Evolutionary conservation across 2,329 filamentous ascomycete genomes (phyloP), one percentile per base, ranked within the genome.

Genomic region (Xylaria arbuscula): DNA sequence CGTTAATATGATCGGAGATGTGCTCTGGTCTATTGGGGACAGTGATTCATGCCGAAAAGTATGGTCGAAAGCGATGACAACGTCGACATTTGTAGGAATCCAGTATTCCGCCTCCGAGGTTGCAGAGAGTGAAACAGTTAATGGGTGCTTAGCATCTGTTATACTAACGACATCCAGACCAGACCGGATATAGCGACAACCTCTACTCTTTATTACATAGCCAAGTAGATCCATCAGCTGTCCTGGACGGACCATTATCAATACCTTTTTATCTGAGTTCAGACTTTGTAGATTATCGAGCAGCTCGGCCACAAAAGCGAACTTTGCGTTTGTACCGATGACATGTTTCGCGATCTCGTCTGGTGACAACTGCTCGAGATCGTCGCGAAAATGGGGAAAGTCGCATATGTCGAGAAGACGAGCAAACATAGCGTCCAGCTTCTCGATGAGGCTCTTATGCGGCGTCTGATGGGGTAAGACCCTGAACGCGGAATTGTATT

Each of bases 271-370:
- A 11, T 84, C 80, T 13, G 76, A 76, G 17, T 72, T 71, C 11
- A 79, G 76, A 17, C 79, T 76, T n/a, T 76, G 74, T 11, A 89
- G 74, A 9, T 77, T 74, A 22, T 84, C 79, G 36, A 90, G 75
- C 3, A 91, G 79, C 69, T 89, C 87, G 53, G 82, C 84, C 6
- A 90, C 73, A 71, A 91, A 90, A 38, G 83, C 84, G 72, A 87
- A 88, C 72, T 91, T 91, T 63, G 86, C 80, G 76, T 88, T 90
- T 10, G 86, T 84, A 61, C 84, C 84, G 64, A 84, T 82, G 1
- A 84, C 83, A 70, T 88, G 86, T 73, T 84, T 89, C 72, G 84
- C 83, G 62, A 83, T 79, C 24, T 84, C 81, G 3, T 77, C 74
- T 8, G 81, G 73, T 2, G 81, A 76, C 64, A 87, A 78, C 13